Percentiles rank a stretch among this genome's conserved stretches.
Evolutionary conservation across 208 protist species (phyloP).

Genomic region (Wallacemonas collosoma): DNA sequence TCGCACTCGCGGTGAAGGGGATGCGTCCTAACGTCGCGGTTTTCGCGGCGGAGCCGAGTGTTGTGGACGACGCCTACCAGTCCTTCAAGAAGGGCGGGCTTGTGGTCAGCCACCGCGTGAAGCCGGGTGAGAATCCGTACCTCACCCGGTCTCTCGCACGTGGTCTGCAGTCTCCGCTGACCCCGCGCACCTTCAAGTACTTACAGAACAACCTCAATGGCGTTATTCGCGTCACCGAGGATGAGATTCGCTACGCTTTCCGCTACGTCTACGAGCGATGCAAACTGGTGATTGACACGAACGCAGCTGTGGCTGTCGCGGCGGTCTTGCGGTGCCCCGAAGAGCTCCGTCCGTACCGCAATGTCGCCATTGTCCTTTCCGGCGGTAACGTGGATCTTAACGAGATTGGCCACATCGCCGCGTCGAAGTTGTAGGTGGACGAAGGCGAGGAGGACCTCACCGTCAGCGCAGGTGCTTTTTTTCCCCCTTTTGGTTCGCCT

Average conservation of each 20-base stretch:
- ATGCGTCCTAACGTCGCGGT: slow-evolving; percentile 90
- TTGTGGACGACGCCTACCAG: slow-evolving; percentile 27
- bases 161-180: slow-evolving; percentile 25
- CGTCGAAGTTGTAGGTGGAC: slow-evolving; percentile 31
- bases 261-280: slow-evolving; percentile 81
- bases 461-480: too few relatives aligned
- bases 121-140: slow-evolving; percentile 12
- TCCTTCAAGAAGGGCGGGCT: slow-evolving; percentile 49
- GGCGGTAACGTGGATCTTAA: slow-evolving; percentile 70
- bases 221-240: slow-evolving; percentile 56
- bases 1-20: slow-evolving; percentile 88
- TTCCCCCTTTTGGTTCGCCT: too few relatives aligned
- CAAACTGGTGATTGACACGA: slow-evolving; percentile 77
- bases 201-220: slow-evolving; percentile 60
- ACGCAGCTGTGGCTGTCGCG: slow-evolving; percentile 75
- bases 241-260: slow-evolving; percentile 62
- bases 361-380: slow-evolving; percentile 38
- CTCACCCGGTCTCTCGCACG: slow-evolving; percentile 12
- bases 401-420: slow-evolving; percentile 36
- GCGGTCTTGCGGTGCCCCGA: slow-evolving; percentile 49
- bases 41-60: slow-evolving; percentile 78
- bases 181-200: slow-evolving; percentile 26
- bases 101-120: slow-evolving; percentile 19
- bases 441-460: too few relatives aligned
- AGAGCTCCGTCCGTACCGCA: slow-evolving; percentile 29